Conservation (phyloP, 495 filamentous ascomycete species). For the Penicillium egyptiacum region DNA sequence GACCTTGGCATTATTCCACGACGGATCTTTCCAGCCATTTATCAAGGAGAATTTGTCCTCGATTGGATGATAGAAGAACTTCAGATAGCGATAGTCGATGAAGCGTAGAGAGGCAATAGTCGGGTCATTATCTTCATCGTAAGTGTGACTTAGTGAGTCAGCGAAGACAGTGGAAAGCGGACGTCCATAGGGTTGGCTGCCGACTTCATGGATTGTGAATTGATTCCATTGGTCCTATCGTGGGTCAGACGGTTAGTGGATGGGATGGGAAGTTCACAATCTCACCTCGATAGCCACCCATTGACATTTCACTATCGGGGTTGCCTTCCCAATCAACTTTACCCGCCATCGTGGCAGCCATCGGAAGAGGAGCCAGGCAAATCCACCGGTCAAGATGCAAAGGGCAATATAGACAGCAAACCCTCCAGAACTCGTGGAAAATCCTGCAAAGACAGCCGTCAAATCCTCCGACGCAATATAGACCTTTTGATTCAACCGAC, state of each 20-base stretch:
- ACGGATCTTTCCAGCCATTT: conserved; percentile 89
- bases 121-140: conserved; percentile 86
- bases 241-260: conserved; percentile 21
- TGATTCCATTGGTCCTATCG: conserved; percentile 89
- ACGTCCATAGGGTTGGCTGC: conserved; percentile 68
- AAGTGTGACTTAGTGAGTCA: conserved; percentile 49
- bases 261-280: neutral
- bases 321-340: conserved; percentile 65
- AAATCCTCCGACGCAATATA: conserved; percentile 92
- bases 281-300: conserved; percentile 89
- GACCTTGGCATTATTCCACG: conserved; percentile 74
- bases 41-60: conserved; percentile 84
- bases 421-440: conserved; percentile 70
- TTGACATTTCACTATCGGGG: conserved; percentile 66
- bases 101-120: conserved; percentile 67
- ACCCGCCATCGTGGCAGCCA: conserved; percentile 92
- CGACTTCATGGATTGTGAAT: conserved; percentile 68
- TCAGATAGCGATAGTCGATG: conserved; percentile 89
- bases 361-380: conserved; percentile 78
- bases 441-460: conserved; percentile 88
- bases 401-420: conserved; percentile 65
- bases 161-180: conserved; percentile 87
- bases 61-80: conserved; percentile 85
- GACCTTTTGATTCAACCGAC: conserved; percentile 77
- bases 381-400: conserved; percentile 69